A percentile compares a stretch with the other conserved stretches of the same genome.
phyloP scores from a whole-genome alignment of 345 rosid genomes.

The Aurinia saxatilis region DNA sequence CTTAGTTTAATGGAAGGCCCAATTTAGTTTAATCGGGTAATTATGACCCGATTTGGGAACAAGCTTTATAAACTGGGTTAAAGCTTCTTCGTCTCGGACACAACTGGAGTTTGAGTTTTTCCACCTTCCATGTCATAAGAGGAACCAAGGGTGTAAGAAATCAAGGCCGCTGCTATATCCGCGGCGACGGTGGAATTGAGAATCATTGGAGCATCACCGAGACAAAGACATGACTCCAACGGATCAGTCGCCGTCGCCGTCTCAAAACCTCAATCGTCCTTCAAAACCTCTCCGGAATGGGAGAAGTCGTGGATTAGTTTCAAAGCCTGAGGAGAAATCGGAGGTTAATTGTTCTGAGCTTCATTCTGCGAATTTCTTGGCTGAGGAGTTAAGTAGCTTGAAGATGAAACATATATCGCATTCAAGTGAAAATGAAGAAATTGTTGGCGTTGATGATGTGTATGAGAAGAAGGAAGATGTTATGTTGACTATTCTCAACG shows the following conservation, averaged over 20 bases:
- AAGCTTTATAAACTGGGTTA: too few species aligned
- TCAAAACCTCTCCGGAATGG: conserved; percentile 5
- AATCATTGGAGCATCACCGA: not conserved
- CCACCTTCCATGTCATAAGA: conserved; percentile 21
- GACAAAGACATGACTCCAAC: not conserved
- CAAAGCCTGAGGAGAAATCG: conserved; percentile 23
- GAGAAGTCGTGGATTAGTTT: conserved; percentile 8
- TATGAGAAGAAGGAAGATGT: conserved; percentile 24
- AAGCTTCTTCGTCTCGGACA: too few species aligned
- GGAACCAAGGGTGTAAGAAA: conserved; percentile 15
- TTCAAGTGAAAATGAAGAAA: conserved; percentile 7
- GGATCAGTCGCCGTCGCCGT: conserved; percentile 21
- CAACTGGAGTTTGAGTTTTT: too few species aligned
- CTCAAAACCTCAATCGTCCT: not conserved
- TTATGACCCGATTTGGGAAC: too few species aligned
- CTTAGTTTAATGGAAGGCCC: too few species aligned
- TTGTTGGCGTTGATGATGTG: not conserved
- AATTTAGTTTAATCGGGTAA: too few species aligned
- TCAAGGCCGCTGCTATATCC: not conserved
- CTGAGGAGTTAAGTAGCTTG: conserved; percentile 16
- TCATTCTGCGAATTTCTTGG: conserved; percentile 18
- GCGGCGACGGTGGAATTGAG: not conserved
- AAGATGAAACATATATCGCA: conserved; percentile 17
- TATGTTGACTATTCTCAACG: conserved; percentile 32
- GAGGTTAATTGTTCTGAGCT: conserved; percentile 2